Percentiles rank a stretch among this genome's conserved stretches.
Conservation (phyloP, 2,329 filamentous ascomycete genomes). For the Podosphaera aphanis region DNA sequence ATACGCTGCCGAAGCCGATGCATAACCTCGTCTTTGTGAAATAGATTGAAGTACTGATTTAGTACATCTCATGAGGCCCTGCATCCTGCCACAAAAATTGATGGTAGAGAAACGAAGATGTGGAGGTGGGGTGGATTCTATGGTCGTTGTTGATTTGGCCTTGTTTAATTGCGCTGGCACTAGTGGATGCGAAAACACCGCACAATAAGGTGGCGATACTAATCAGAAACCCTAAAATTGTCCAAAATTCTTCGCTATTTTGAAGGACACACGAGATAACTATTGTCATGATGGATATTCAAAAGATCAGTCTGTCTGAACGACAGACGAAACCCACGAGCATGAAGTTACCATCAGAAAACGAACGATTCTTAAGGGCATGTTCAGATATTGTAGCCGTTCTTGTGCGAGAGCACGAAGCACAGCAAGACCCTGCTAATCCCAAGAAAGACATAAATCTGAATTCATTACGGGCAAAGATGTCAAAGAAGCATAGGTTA, state of each 20-base stretch:
- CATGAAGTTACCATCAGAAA: constrained; percentile 63
- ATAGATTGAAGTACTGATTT: constrained; percentile 43
- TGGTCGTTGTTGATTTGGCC: constrained; percentile 2
- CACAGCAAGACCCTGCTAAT: constrained; percentile 46
- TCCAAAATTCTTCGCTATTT: no score
- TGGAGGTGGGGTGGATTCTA: constrained; percentile 2
- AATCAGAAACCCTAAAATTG: no score
- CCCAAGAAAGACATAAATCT: constrained; percentile 75
- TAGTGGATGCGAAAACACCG: background rate
- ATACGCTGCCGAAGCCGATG: constrained; percentile 46
- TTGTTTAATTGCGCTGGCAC: background rate
- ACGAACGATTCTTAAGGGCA: constrained; percentile 78
- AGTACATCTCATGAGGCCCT: constrained; percentile 55
- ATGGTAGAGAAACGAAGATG: constrained; percentile 6
- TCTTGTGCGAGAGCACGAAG: constrained; percentile 83
- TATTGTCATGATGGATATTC: constrained; percentile 17
- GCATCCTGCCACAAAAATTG: constrained; percentile 37
- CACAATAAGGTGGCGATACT: background rate
- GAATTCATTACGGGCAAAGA: constrained; percentile 64
- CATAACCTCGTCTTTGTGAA: constrained; percentile 53
- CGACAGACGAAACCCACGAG: constrained; percentile 38
- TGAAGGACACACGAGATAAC: background rate
- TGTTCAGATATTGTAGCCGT: constrained; percentile 89
- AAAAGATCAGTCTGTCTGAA: constrained; percentile 28
- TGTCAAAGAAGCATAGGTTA: constrained; percentile 80